A percentile compares a stretch with the other conserved stretches of the same genome.
phyloP scores from a whole-genome alignment of 352 stramenopile genomes.

The Peronosclerospora sorghi region DNA sequence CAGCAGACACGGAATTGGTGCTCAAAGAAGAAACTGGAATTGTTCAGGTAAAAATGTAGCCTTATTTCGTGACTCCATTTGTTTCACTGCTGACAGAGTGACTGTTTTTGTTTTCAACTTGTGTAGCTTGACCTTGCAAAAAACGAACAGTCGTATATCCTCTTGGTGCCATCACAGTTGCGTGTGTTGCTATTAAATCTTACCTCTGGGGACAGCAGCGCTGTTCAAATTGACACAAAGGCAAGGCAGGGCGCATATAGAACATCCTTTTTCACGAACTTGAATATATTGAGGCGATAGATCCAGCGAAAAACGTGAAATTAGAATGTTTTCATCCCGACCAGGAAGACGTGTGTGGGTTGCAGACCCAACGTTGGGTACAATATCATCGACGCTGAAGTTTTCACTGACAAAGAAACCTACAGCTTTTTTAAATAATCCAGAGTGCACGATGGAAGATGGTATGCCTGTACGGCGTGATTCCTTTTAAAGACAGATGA shows the following conservation, averaged over 20 bases:
- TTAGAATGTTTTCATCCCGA: constrained; percentile 70
- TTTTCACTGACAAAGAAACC: constrained; percentile 69
- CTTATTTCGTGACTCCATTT: too few species aligned
- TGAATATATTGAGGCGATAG: constrained; percentile 45
- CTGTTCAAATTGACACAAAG: constrained; percentile 77
- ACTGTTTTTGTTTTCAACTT: constrained; percentile 2
- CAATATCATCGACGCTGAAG: constrained; percentile 73
- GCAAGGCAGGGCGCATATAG: constrained; percentile 69
- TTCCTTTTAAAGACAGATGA: too few species aligned
- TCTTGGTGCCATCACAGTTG: constrained; percentile 78
- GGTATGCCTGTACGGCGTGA: too few species aligned
- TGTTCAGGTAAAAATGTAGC: constrained; percentile 58
- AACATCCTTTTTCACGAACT: constrained; percentile 67
- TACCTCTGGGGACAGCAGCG: constrained; percentile 49
- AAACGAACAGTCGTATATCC: constrained; percentile 39
- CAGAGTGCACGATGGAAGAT: constrained; percentile 47
- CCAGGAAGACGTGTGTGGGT: constrained; percentile 76
- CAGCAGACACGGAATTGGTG: constrained; percentile 70
- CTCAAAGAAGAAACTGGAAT: constrained; percentile 81
- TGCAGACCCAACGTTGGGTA: constrained; percentile 60
- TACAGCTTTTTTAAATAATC: constrained; percentile 40
- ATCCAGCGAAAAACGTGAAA: constrained; percentile 47
- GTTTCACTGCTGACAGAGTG: background rate
- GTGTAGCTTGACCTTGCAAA: constrained; percentile 53
- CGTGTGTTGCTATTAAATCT: constrained; percentile 73